Conservation (phyloP, 805 yeast genomes). For the Torulaspora quercuum region DNA sequence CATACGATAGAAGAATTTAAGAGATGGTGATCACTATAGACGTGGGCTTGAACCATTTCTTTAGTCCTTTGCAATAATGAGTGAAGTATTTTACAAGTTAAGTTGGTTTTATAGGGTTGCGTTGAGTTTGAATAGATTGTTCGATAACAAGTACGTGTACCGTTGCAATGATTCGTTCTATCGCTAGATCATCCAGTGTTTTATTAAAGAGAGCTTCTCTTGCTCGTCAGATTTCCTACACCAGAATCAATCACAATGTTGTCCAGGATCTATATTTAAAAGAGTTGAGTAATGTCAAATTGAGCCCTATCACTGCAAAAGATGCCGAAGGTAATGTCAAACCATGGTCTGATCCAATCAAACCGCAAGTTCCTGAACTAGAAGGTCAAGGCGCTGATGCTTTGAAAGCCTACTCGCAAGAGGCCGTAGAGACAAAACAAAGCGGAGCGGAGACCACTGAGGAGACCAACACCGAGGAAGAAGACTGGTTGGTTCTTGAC, state of each 20-base stretch:
- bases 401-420: conserved; percentile 61
- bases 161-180: conserved; percentile 1
- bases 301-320: conserved; percentile 65
- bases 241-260: conserved; percentile 47
- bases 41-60: too few relatives aligned
- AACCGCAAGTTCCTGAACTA: conserved; percentile 69
- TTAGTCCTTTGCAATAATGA: too few relatives aligned
- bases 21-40: too few relatives aligned
- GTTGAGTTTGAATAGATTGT: too few relatives aligned
- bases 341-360: conserved; percentile 76
- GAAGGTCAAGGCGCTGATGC: conserved; percentile 68
- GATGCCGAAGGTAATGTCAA: conserved; percentile 78
- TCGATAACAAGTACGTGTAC: too few relatives aligned
- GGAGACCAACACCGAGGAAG: conserved; percentile 33
- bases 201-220: conserved; percentile 5
- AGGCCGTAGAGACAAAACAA: conserved; percentile 71
- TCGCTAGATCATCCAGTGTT: conserved; percentile 6
- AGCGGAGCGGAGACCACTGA: conserved; percentile 43
- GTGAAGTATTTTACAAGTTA: too few relatives aligned
- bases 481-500: conserved; percentile 80
- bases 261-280: conserved; percentile 79
- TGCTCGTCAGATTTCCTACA: conserved; percentile 16
- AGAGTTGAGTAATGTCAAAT: conserved; percentile 86
- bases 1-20: too few relatives aligned
- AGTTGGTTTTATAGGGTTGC: too few relatives aligned